These are phyloP conservation scores for Acanthamoeba castellanii DNA, from an alignment of 208 protist genomes.

Conservation along the genomic window DNA sequence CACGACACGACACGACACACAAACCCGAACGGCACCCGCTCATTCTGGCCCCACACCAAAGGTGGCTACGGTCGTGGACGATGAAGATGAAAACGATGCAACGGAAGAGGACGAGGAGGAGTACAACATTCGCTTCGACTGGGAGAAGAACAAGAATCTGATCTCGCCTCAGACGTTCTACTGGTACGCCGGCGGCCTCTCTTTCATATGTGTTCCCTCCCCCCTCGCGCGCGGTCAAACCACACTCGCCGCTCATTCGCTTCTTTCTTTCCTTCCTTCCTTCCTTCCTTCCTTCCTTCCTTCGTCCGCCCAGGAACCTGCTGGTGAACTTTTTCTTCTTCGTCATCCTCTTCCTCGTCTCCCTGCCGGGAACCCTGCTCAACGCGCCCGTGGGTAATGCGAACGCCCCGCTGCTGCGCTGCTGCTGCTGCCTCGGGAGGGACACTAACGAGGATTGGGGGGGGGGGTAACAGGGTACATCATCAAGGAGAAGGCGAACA, in stretches of 20 bases:
- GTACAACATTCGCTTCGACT: conserved; percentile 61
- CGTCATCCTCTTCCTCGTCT: conserved; percentile 90
- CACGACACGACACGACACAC: no score
- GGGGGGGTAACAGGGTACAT: no score
- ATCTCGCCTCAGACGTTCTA: conserved; percentile 9
- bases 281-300: not conserved
- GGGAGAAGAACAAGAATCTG: conserved; percentile 64
- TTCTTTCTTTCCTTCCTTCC: not conserved
- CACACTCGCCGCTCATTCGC: no score
- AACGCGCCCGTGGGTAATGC: conserved; percentile 89
- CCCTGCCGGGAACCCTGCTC: conserved; percentile 92
- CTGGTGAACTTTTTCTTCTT: conserved; percentile 85
- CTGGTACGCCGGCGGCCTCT: not conserved
- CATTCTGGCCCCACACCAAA: not conserved
- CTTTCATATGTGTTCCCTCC: no score
- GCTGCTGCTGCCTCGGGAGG: no score
- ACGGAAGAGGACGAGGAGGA: conserved; percentile 13
- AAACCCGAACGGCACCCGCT: not conserved
- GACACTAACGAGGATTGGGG: no score
- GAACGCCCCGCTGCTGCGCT: not conserved
- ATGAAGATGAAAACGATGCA: not conserved
- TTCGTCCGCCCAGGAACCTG: not conserved
- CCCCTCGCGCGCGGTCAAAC: no score
- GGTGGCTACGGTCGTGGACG: not conserved
- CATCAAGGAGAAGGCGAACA: conserved; percentile 88